Base-by-base conservation (phyloP, 2,329 filamentous ascomycete species). In the Colletotrichum cordylinicola region DNA sequence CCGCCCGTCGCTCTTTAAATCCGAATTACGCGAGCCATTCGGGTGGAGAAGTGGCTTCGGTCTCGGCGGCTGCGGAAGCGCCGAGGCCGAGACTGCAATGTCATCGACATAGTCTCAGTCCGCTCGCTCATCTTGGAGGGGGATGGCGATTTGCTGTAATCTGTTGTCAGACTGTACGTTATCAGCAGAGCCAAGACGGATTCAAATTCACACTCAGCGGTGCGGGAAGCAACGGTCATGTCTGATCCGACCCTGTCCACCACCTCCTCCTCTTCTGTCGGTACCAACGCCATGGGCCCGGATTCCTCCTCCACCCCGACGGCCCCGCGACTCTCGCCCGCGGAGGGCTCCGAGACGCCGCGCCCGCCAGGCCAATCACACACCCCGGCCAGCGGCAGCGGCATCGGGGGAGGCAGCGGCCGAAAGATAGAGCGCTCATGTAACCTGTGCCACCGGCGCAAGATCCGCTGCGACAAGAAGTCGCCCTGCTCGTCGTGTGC, bases 391-490 rank as follows among this genome's bases (percentile, higher is more conserved):
- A 27, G 35, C 65, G 66, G 27, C 8, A 62, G 8, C n/a, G 64
- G 60, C 16, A 66, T 16, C 16, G 37, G 67, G 18, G 55, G n/a
- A 16, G 60, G 18, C 24, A 16, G 27, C 39, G 71, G 60, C 37
- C 71, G 75, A 18, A 77, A 58, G 55, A 52, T 69, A n/a, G 71
- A 78, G 39, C 80, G 83, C 21, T 85, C 84, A 8, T 84, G 83
- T 58, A 69, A 72, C n/a, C 72, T 77, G 6, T 85, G 83, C 77
- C 81, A 81, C 71, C 77, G 79, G 29, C 79, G 79, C 52, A 85
- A 84, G 68, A 76, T 84, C 24, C 79, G 81, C 16, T 85, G 83
- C 60, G 80, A 82, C 75, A 82, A 81, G 72, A 78, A 72, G 33
- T 48, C 79, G n/a, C 82, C 82, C 9, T 85, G 83, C 70, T 74